A percentile compares a stretch with the other conserved stretches of the same genome.
Conservation (phyloP, 768 basidiomycete species). For the Boletellus ananiceps region DNA sequence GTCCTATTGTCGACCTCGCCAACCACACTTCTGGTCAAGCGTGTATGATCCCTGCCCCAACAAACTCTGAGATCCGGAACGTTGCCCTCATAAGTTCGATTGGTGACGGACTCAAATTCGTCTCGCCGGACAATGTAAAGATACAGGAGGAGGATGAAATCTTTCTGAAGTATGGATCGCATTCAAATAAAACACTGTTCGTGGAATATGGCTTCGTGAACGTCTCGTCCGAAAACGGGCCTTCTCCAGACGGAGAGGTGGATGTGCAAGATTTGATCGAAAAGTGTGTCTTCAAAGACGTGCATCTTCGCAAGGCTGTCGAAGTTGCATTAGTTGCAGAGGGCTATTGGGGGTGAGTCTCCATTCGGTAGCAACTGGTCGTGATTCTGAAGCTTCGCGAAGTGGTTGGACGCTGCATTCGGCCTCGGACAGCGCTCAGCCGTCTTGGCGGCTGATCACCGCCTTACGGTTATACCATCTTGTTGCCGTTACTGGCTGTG, state of each 20-base stretch:
- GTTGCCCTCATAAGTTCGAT: constrained; percentile 31
- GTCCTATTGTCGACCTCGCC: constrained; percentile 88
- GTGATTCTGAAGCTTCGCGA: constrained; percentile 1
- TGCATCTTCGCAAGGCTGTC: constrained; percentile 41
- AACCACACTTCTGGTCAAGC: constrained; percentile 57
- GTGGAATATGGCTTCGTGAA: constrained; percentile 89
- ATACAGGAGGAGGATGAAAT: constrained; percentile 60
- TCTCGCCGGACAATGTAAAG: constrained; percentile 41
- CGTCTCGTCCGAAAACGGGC: constrained; percentile 24
- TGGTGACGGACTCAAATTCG: constrained; percentile 47
- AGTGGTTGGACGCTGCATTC: constrained; percentile 82
- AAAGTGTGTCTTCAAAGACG: constrained; percentile 44
- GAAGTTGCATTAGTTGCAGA: constrained; percentile 50
- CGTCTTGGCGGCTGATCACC: constrained; percentile 75
- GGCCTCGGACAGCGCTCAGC: constrained; percentile 56
- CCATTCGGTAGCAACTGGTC: background rate
- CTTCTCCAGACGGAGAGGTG: constrained; percentile 47
- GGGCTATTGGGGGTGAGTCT: constrained; percentile 80
- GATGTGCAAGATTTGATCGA: constrained; percentile 56
- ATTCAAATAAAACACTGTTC: constrained; percentile 73
- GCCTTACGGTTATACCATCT: constrained; percentile 65
- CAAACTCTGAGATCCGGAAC: constrained; percentile 35
- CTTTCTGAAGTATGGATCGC: constrained; percentile 73
- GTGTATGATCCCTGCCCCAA: constrained; percentile 41
- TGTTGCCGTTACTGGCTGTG: constrained; percentile 28